Base-by-base conservation (phyloP, 768 basidiomycete species). In the Mycena alexandri region DNA sequence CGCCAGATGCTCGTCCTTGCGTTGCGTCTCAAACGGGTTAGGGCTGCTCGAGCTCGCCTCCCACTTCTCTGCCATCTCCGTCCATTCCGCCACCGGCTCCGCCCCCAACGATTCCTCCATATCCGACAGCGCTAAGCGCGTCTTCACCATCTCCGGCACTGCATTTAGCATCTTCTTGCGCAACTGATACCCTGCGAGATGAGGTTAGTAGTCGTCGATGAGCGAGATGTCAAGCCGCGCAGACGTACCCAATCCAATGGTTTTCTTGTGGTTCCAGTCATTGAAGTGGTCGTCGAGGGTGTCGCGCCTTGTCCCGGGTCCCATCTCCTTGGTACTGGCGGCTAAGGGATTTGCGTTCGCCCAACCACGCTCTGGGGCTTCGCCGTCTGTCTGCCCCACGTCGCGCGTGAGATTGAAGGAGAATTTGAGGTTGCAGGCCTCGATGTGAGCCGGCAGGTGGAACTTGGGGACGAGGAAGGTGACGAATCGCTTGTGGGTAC, bases 271-370 rank as follows among this genome's bases (percentile, higher is more conserved):
- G 21, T 61, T 61, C 48, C 34, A 42, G n/a, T 58, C 56, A 33
- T 58, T 58, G 29, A 58, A 58, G 24, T 58, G 56, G 24, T 58
- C 56, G 56, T 58, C 60, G 14, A 61, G 16, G 21, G 47, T 41
- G 44, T 61, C 60, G 5, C 60, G 60, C 11, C 60, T 24, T 3
- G 46, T 25, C 5, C 60, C 74, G 13, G 71, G 73, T 2, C 78
- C 79, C 82, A 83, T 83, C 47, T 83, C 80, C 17, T 71, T 68
- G 0, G 79, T 83, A 47, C 80, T 82, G 0, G 67, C 56, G 3
- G 79, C 79, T 0, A 76, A 62, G 0, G 71, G 63, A 61, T 83
- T 82, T 4, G 75, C 64, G 1, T 71, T 76, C 0, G 72, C 60
- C 71, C 74, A 78, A 0, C 81, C 80, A n/a, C 81, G 79, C 42